Evolutionary conservation across 1,139 yeast genomes (phyloP).

Genomic region (Yamadazyma dendronema): DNA sequence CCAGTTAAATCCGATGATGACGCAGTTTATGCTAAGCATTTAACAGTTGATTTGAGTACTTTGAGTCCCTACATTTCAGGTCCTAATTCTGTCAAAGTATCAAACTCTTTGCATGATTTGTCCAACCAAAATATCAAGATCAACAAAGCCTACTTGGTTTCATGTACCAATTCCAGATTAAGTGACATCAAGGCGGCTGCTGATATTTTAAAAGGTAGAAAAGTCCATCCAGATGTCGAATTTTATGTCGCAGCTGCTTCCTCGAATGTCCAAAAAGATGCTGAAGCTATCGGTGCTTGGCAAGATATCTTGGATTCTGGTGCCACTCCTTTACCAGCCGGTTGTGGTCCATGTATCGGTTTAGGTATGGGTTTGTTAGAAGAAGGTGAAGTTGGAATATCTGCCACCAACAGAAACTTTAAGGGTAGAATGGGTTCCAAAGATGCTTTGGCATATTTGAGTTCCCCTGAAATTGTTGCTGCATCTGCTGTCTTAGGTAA

Average conservation of each 20-base stretch:
- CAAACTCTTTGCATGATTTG: slow-evolving; percentile 73
- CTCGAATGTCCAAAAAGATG: slow-evolving; percentile 86
- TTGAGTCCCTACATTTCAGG: slow-evolving; percentile 93
- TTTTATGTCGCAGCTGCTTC: slow-evolving; percentile 98
- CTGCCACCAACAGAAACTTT: slow-evolving; percentile 97
- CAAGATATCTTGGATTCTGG: slow-evolving; percentile 86
- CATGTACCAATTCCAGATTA: slow-evolving; percentile 93
- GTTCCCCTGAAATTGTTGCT: slow-evolving; percentile 97
- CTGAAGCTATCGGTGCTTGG: slow-evolving; percentile 92
- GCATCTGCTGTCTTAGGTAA: slow-evolving; percentile 94
- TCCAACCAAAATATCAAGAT: slow-evolving; percentile 72
- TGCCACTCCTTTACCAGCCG: slow-evolving; percentile 93
- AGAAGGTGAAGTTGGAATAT: slow-evolving; percentile 96
- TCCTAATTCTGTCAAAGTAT: slow-evolving; percentile 93
- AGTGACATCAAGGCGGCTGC: slow-evolving; percentile 96
- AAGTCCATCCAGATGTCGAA: slow-evolving; percentile 85
- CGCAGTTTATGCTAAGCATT: slow-evolving; percentile 84
- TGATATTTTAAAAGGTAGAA: slow-evolving; percentile 71
- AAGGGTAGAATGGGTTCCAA: slow-evolving; percentile 99
- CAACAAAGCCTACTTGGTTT: slow-evolving; percentile 94
- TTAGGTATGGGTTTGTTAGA: slow-evolving; percentile 89
- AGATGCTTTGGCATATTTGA: slow-evolving; percentile 92
- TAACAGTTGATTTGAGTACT: slow-evolving; percentile 77
- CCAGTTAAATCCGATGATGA: slow-evolving; percentile 62
- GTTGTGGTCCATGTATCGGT: slow-evolving; percentile 99